A percentile compares a stretch with the other conserved stretches of the same genome.
Evolutionary conservation across 768 basidiomycete species (phyloP).

Genomic region (Boletellus ananas): DNA sequence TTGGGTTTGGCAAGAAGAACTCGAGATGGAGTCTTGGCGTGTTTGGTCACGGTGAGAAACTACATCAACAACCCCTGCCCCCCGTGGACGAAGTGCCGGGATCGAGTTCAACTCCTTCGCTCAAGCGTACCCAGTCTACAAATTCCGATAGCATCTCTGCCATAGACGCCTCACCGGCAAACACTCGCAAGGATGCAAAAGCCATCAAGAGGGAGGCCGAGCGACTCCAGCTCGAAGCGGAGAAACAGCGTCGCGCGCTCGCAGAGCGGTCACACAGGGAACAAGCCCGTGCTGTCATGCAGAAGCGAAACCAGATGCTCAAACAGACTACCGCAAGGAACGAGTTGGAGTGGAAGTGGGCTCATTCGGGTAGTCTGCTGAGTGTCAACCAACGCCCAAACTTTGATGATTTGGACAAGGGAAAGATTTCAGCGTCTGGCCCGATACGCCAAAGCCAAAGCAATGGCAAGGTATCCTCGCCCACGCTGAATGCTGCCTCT

Average conservation of each 20-base stretch:
- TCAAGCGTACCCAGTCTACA: slow-evolving; percentile 76
- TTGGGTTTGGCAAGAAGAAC: slow-evolving; percentile 67
- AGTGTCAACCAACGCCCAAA: slow-evolving; percentile 35
- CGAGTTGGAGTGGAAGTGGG: slow-evolving; percentile 62
- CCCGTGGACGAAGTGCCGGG: slow-evolving; percentile 71
- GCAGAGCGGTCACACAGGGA: slow-evolving; percentile 75
- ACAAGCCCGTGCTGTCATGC: slow-evolving; percentile 89
- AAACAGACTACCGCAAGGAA: slow-evolving; percentile 47
- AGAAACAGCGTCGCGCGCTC: slow-evolving; percentile 77
- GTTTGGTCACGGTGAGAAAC: slow-evolving; percentile 72
- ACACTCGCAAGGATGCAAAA: slow-evolving; percentile 57
- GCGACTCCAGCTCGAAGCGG: slow-evolving; percentile 73
- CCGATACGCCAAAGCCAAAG: slow-evolving; percentile 60
- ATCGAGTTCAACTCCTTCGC: slow-evolving; percentile 53
- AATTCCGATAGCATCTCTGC: slow-evolving; percentile 70
- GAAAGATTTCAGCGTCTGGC: slow-evolving; percentile 55
- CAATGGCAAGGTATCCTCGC: slow-evolving; percentile 37
- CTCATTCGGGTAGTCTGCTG: slow-evolving; percentile 40
- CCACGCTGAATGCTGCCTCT: slow-evolving; percentile 58
- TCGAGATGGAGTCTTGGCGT: slow-evolving; percentile 63
- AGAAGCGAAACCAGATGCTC: slow-evolving; percentile 78
- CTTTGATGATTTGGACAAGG: slow-evolving; percentile 34
- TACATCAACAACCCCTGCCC: slow-evolving; percentile 55
- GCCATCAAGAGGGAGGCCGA: slow-evolving; percentile 80
- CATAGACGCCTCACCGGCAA: slow-evolving; percentile 42